Evolutionary conservation across 2,329 filamentous ascomycete genomes (phyloP), one percentile per base, ranked within the genome.

Genomic region (Cordyceps pruinosa): DNA sequence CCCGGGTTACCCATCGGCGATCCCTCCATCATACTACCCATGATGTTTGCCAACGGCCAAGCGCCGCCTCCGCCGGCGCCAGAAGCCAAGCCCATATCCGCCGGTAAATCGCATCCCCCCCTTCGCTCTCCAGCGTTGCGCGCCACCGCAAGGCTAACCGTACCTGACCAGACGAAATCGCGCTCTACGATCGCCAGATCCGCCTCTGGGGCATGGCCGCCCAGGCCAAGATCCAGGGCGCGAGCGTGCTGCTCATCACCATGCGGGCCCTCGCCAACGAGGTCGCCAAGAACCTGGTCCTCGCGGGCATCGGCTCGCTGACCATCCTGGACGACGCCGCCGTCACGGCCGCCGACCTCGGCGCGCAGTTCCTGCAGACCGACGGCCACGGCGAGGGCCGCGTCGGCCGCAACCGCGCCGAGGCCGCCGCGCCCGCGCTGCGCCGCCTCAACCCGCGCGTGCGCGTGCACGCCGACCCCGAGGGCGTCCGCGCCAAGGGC

Each of bases 141-240:
- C 42, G n/a, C 17, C 13, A 8, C 25, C 12, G 2, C 17, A 21
- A 15, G 19, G 12, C 45, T 49, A n/a, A 56, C 35, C 17, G 2
- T 4, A 21, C 8, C 17, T 19, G 13, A 10, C 13, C 59, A 90
- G 94, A 97, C 72, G 94, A 99, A 69, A 96, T 97, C 67, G 94
- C 93, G 15, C 84, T 97, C 6, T 99, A 99, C 70, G 94, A 99
- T 74, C 87, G 94, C 50, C 94, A 99, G 71, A 97, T 99, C 66
- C 88, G 94, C 55, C 85, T 99, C 30, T 99, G 94, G 94, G 94
- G 94, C 44, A 89, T 97, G 68, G 86, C 94, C 66, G 94, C 94
- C 7, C 94, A 99, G 72, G 88, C 96, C 70, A 90, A 88, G 69
- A 91, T 99, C 58, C 90, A 93, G 65, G 88, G 83, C 59, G 90